Evolutionary conservation across 495 filamentous ascomycete genomes (phyloP), one percentile per base, ranked within the genome.

Genomic region (Xylona heveae): DNA sequence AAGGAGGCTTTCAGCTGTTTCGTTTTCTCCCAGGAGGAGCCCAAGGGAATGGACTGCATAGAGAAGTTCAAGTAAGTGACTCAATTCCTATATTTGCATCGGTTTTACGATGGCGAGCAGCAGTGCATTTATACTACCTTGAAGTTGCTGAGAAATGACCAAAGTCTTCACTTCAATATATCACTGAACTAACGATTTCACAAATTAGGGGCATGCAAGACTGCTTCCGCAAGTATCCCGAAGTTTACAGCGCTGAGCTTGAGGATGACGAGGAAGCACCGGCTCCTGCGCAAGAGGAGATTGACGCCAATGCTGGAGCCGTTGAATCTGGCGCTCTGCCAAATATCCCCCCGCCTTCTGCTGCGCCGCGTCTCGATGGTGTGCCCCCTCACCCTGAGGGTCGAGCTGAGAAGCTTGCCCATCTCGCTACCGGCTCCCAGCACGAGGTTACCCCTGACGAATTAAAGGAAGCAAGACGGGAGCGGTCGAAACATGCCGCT

Each of bases 41-140:
- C 83, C n/a, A 97, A 97, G 66, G 88, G 88, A 4, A 83, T 94
- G 52, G 88, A 95, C 38, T 97, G 88, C 55, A 90, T 97, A 49
- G 83, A 93, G 8, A 84, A 83, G 58, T 97, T 95, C 66, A 85
- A 88, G 83, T 85, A 60, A 33, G 71, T 61, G 36, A 27, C 17
- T 19, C 8, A 9, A 9, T 14, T 10, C 12, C n/a, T 27, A 16
- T 8, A n/a, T 4, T 14, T 32, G 24, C 10, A 10, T 3, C 2
- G 14, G n/a, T 21, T 22, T 1, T 23, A 15, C 12, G 25, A 16
- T 19, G 16, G n/a, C n/a, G n/a, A n/a, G n/a, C n/a, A n/a, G n/a
- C n/a, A n/a, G n/a, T n/a, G n/a, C n/a, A n/a, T n/a, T n/a, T n/a
- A n/a, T n/a, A n/a, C n/a, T n/a, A n/a, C n/a, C n/a, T n/a, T n/a